These are phyloP conservation scores for Limnomonas spitsbergensis DNA, from an alignment of 139 green algal genomes.

Conservation along the genomic window DNA sequence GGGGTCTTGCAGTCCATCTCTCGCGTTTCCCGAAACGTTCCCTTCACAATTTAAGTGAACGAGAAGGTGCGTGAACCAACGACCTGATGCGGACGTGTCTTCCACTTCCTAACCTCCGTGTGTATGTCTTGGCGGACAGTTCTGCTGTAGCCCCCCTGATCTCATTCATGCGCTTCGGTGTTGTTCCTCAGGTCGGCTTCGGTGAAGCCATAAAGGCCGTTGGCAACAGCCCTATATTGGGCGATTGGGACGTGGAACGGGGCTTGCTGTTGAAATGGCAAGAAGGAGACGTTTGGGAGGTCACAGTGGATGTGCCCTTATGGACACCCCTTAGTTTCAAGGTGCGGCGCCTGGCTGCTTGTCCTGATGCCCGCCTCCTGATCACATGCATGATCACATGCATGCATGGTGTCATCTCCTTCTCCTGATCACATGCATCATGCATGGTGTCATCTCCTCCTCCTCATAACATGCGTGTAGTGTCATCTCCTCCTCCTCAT, in stretches of 20 bases:
- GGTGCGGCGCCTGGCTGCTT: too few species aligned
- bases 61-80: constrained; percentile 5
- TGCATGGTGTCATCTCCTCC: not conserved
- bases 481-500: not conserved
- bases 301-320: constrained; percentile 38
- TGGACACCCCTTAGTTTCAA: constrained; percentile 61
- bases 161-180: too few species aligned
- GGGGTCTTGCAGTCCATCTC: not conserved
- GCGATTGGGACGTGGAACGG: constrained; percentile 45
- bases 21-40: not conserved
- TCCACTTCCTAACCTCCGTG: too few species aligned
- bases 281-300: constrained; percentile 66
- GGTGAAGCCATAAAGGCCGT: constrained; percentile 43
- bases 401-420: too few species aligned
- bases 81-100: too few species aligned
- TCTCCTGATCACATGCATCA: not conserved
- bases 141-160: too few species aligned
- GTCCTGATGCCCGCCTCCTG: too few species aligned
- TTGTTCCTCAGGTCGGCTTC: constrained; percentile 31
- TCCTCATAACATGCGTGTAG: not conserved
- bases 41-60: not conserved
- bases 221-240: constrained; percentile 33
- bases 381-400: too few species aligned
- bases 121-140: too few species aligned
- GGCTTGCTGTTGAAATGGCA: constrained; percentile 51